Base-by-base conservation (phyloP, 306 rosid genomes). In the Mucuna pruriens region DNA sequence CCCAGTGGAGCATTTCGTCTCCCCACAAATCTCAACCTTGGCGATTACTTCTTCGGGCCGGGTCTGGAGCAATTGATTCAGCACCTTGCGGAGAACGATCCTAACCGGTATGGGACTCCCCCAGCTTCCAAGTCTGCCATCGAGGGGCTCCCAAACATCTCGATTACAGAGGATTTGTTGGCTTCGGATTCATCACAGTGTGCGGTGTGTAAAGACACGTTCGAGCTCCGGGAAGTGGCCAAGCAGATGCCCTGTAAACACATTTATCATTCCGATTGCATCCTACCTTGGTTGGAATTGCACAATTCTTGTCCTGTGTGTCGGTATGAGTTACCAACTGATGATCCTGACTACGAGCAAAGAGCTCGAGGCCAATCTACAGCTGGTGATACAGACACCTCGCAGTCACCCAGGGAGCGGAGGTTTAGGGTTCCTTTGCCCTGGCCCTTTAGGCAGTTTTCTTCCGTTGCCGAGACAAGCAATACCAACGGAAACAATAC, bases 1-100 rank as follows among this genome's bases (percentile, higher is more conserved):
- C 86, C 88, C 1, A 3, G 73, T 16, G 89, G 85, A 6, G 20
- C 25, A 7, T 78, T 87, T 49, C 92, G 89, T 29, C 76, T 84
- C 2, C 80, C 89, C 0, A 9, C 87, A 5, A 92, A 92, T 87
- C 81, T 86, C 58, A 92, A 87, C 81, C 86, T 92, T 2, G 97
- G 94, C 7, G 97, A 92, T 69, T 92, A 92, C 88, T 92, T 92
- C 63, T 90, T 92, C 10, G 94, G 97, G 10, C 97, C 94, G 0
- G 94, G 97, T 7, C 92, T 92, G 9, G 97, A 92, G 86, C 97
- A 92, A 81, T 86, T 92, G 88, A 92, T 92, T 77, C 97, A 92
- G 36, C 97, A 92, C 76, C 89, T 92, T 9, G 94, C 97, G 5
- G 97, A 92, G 87, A 92, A 92, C 52, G 97, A 92, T 57, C 97